Evolutionary conservation across 495 filamentous ascomycete species (phyloP).

Genomic region (Cercophora samala): DNA sequence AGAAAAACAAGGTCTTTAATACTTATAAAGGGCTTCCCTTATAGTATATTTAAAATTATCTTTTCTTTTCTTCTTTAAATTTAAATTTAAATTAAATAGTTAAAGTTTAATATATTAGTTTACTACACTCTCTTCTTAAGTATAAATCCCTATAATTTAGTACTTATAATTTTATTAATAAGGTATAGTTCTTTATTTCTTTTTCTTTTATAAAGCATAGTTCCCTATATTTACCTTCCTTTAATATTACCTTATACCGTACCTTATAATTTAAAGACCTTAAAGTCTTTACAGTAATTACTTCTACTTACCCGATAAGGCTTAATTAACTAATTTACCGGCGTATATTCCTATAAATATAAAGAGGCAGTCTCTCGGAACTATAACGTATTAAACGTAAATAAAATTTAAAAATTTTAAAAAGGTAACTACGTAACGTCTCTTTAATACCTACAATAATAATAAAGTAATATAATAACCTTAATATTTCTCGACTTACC

Average conservation of each 20-base stretch:
- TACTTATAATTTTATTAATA: background rate
- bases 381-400: too few species aligned
- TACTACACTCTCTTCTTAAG: background rate
- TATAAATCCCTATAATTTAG: background rate
- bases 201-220: too few species aligned
- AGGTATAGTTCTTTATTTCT: background rate
- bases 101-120: background rate
- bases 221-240: background rate
- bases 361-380: too few species aligned
- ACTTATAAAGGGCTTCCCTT: background rate
- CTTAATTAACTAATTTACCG: background rate
- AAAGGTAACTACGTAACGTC: background rate
- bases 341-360: background rate
- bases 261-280: background rate
- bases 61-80: background rate
- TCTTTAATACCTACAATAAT: background rate
- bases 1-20: constrained; percentile 1
- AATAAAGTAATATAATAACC: background rate
- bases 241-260: too few species aligned
- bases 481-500: background rate
- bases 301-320: background rate
- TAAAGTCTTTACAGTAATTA: background rate
- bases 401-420: background rate
- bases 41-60: background rate
- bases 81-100: background rate